Evolutionary conservation across 371 early-diverging fungal species (phyloP).

Genomic region (Furculomyces boomerangus): DNA sequence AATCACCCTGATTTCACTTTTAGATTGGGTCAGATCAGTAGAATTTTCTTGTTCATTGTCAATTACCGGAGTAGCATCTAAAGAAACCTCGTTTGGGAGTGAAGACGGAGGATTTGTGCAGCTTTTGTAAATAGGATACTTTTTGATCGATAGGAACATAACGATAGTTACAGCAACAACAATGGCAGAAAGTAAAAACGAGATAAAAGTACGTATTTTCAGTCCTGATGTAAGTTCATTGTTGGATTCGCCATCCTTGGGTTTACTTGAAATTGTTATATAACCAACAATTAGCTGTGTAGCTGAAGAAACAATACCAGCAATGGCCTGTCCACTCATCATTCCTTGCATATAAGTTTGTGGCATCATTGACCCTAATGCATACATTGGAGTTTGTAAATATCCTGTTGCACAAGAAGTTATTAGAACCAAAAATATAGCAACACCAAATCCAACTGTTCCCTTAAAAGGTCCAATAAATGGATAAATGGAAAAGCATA

Average conservation of each 20-base stretch:
- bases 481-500: constrained; percentile 23
- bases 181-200: neutral
- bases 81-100: neutral
- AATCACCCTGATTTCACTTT: neutral
- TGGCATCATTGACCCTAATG: constrained; percentile 50
- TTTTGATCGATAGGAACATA: neutral
- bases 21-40: neutral
- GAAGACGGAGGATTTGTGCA: neutral
- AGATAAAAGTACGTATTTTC: neutral
- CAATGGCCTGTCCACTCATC: constrained; percentile 26
- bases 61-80: neutral
- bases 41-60: neutral
- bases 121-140: neutral
- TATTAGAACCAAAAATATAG: constrained; percentile 31
- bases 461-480: constrained; percentile 12
- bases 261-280: constrained; percentile 1
- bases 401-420: constrained; percentile 44
- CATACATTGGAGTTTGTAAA: constrained; percentile 51
- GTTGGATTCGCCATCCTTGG: no score
- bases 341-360: constrained; percentile 51
- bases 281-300: constrained; percentile 24
- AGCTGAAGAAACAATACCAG: constrained; percentile 18
- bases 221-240: neutral
- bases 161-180: neutral
- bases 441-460: constrained; percentile 34